These are phyloP conservation scores for Cyanidioschyzon merolae DNA, from an alignment of 23 red algal genomes.

Conservation along the genomic window DNA sequence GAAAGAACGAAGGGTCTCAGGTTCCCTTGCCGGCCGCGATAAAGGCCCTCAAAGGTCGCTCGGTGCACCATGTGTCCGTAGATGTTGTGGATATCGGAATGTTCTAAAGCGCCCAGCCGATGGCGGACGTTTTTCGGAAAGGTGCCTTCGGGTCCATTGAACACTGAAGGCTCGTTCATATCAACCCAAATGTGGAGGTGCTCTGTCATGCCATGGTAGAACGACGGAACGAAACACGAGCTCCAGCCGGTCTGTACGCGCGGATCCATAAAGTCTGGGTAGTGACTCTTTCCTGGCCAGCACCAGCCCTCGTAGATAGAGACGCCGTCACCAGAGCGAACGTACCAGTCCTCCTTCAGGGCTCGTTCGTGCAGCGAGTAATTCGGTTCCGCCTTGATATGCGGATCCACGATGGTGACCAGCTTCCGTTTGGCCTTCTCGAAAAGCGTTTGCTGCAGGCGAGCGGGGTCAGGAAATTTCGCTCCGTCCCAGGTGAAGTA, in stretches of 20 bases:
- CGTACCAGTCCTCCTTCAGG: conserved; percentile 30
- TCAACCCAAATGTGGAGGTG: conserved; percentile 88
- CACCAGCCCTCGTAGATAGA: conserved; percentile 64
- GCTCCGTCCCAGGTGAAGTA: conserved; percentile 94
- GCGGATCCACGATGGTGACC: conserved; percentile 95
- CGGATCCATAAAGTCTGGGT: conserved; percentile 51
- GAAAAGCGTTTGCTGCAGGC: conserved; percentile 37
- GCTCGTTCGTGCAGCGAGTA: conserved; percentile 55
- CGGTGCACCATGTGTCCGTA: conserved; percentile 61
- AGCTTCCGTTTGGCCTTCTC: conserved; percentile 47
- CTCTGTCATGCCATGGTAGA: conserved; percentile 56
- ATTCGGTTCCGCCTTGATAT: conserved; percentile 69
- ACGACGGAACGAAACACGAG: conserved; percentile 30
- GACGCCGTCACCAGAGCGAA: conserved; percentile 46
- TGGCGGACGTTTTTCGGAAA: conserved; percentile 74
- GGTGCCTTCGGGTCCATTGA: conserved; percentile 81
- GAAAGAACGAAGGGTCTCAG: conserved; percentile 80
- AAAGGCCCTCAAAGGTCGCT: conserved; percentile 66
- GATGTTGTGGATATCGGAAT: conserved; percentile 82
- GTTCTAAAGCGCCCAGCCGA: conserved; percentile 54
- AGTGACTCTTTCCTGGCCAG: conserved; percentile 74
- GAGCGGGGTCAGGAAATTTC: conserved; percentile 67
- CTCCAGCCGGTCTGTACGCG: conserved; percentile 51
- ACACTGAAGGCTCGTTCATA: conserved; percentile 98
- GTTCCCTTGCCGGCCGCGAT: conserved; percentile 39